Evolutionary conservation across 257 asterid genomes (phyloP), one percentile per base, ranked within the genome.

Genomic region (Solanum ossicruentum): DNA sequence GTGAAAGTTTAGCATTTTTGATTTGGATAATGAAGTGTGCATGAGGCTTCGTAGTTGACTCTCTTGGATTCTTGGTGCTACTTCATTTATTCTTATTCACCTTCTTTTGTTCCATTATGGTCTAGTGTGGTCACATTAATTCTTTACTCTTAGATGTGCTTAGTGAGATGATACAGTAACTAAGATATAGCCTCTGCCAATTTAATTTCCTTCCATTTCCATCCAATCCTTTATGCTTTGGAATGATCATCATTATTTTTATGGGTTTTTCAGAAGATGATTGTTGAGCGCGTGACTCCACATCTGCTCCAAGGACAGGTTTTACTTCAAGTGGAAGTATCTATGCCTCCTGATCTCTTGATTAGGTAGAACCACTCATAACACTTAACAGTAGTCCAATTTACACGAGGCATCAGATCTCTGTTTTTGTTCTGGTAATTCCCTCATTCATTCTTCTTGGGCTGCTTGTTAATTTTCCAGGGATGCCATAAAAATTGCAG

Each of bases 271-370:
- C 97, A 96, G 99, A 90, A 92, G 91, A 87, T 96, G 93, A 90
- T 55, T 72, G 92, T 95, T 78, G 89, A 92, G 89, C 91, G 89
- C 54, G 92, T 95, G 61, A 94, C 97, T 12, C 99, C 91, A 52
- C 99, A 97, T 88, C 81, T 95, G 23, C 88, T 94, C 91, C 97
- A 94, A 88, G 98, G 99, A 36, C 90, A 94, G 85, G 88, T 91
- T 66, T 88, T 91, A 82, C 98, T 97, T 63, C 95, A 93, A 89
- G 91, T 97, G 60, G 98, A 97, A 88, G 96, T 95, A 84, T 89
- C 97, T 52, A 95, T 97, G 99, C 93, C 97, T 15, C 89, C 89
- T 1, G 91, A 93, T 87, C 89, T 88, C 20, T 86, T 89, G 56
- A 89, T 94, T 81, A 90, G 98, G 99, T 97, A 87, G 66, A 72